phyloP scores from a whole-genome alignment of 257 asterid species.

The Hygrophila difformis region DNA sequence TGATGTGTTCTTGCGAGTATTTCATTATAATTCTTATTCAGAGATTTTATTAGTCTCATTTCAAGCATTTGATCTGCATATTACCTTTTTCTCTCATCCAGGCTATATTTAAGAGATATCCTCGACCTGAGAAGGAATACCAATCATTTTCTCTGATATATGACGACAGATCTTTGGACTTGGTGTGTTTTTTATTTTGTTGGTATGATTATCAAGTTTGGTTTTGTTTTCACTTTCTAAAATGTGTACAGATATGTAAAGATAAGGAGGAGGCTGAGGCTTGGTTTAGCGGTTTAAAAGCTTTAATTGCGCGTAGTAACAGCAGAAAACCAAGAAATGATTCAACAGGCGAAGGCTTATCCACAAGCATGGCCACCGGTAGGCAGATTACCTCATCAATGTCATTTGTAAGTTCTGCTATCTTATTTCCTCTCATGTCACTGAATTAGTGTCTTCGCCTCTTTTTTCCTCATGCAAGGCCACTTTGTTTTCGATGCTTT shows the following conservation, averaged over 20 bases:
- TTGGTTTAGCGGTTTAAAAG: constrained; percentile 81
- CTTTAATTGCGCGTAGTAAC: constrained; percentile 52
- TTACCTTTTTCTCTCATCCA: constrained; percentile 21
- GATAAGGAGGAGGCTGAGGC: constrained; percentile 97
- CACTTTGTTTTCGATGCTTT: not conserved
- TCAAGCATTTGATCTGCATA: constrained; percentile 17
- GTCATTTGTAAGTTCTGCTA: constrained; percentile 34
- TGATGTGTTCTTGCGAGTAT: too few species aligned
- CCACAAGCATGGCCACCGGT: constrained; percentile 40
- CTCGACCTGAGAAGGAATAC: constrained; percentile 96
- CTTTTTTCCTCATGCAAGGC: not conserved
- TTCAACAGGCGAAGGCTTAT: constrained; percentile 30
- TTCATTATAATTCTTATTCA: too few species aligned
- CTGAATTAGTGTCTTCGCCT: not conserved
- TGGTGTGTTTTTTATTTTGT: constrained; percentile 49
- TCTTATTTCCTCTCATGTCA: constrained; percentile 14
- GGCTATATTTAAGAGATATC: constrained; percentile 83
- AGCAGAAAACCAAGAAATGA: constrained; percentile 39
- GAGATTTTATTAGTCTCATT: too few species aligned
- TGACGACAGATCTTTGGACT: constrained; percentile 72
- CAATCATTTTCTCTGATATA: constrained; percentile 87
- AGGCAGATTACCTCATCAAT: constrained; percentile 35
- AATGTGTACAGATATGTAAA: constrained; percentile 63
- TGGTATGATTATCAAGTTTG: constrained; percentile 5
- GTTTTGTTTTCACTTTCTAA: constrained; percentile 10